Base-by-base conservation (phyloP, 2,329 filamentous ascomycete genomes). In the Hymenoscyphus fraxineus region DNA sequence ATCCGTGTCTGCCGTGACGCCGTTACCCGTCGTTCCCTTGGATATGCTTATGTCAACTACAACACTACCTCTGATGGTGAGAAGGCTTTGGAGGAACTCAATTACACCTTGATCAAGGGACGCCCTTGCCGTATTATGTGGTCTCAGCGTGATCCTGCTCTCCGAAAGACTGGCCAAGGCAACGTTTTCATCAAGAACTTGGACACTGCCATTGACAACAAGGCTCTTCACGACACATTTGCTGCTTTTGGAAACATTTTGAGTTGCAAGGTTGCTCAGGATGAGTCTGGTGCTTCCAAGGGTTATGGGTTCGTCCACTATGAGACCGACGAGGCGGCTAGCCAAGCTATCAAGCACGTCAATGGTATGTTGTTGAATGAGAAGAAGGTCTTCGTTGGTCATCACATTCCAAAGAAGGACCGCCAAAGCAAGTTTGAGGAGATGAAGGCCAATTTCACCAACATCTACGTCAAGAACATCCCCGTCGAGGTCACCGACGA, bases 381-480 rank as follows among this genome's bases (percentile, higher is more conserved):
- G 87, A 99, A 99, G 90, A 99, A 99, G 87, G 95, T 99, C 70
- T 99, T 96, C 74, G 95, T 99, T 73, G 95, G 95, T 70, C 94
- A 97, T 82, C 95, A 99, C 82, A 98, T 99, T 76, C 93, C 95
- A 79, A 98, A 98, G 90, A 98, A 98, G 87, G 95, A 99, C 78
- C 94, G 95, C 75, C 95, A 98, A 87, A 97, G 92, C 92, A 99
- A 99, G 84, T 98, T 98, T 74, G 95, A 99, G 84, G 95, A 99
- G 86, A 99, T 99, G 94, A 99, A 99, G 89, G 95, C 95, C 80
- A 99, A 99, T 86, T 99, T 96, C 86, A 99, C 95, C 84, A 99
- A 99, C 80, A 89, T 99, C 80, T 99, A 99, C 82, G 92, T 99
- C 83, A 99, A 99, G 89, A 99, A 99, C 83, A 90, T 99, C 73